Evolutionary conservation across 83 land plant genomes (phyloP).

Genomic region (Thuja plicata): DNA sequence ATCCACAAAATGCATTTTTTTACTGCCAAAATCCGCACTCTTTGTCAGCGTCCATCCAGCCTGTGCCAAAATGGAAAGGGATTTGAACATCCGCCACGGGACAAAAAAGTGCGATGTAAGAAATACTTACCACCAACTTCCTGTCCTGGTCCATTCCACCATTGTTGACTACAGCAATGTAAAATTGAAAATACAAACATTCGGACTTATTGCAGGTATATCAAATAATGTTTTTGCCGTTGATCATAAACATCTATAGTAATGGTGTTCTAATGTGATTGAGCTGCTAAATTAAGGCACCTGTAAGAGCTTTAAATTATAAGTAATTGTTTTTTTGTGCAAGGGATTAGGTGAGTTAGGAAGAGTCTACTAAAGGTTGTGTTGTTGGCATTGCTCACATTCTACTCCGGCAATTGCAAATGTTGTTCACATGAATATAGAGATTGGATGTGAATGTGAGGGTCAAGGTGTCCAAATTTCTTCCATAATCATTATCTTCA

Average conservation of each 20-base stretch:
- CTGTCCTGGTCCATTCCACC: too few species aligned
- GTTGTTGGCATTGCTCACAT: not conserved
- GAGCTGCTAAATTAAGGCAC: not conserved
- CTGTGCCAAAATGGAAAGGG: too few species aligned
- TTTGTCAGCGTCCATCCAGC: too few species aligned
- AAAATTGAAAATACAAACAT: too few species aligned
- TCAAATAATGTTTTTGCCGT: not conserved
- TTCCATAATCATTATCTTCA: not conserved
- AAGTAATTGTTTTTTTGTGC: not conserved
- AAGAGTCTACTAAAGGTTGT: not conserved
- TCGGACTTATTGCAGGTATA: not conserved
- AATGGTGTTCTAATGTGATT: not conserved
- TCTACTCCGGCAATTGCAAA: not conserved
- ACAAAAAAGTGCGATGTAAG: too few species aligned
- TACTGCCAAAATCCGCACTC: too few species aligned
- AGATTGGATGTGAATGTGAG: not conserved
- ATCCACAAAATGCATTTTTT: too few species aligned
- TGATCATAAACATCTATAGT: not conserved
- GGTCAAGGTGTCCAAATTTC: not conserved
- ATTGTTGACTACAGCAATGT: too few species aligned
- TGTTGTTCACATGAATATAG: not conserved
- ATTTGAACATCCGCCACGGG: too few species aligned
- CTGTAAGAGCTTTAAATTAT: not conserved
- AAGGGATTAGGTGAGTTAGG: not conserved
- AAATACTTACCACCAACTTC: too few species aligned